Base-by-base conservation (phyloP, 805 yeast species). In the Ogataea angusta region DNA sequence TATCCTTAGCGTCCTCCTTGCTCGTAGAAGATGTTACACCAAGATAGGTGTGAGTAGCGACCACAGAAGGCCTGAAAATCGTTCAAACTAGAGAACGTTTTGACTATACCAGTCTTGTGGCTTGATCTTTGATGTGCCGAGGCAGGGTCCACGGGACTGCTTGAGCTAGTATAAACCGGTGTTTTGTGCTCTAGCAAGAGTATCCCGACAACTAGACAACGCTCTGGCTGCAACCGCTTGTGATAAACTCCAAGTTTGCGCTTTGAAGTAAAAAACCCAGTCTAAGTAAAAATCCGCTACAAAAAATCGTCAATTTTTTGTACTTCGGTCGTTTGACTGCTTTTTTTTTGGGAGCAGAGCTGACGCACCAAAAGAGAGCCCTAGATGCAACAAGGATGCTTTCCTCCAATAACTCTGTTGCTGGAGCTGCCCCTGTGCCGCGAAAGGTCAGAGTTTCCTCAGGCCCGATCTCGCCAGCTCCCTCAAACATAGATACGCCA, bases 311-410 rank as follows among this genome's bases (percentile, higher is more conserved):
- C 29, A 14, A 22, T 22, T 36, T 24, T 36, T 30, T 15, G 39
- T 36, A 19, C 12, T 29, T 30, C 17, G 39, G 39, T 36, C 39
- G 39, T 36, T 29, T 36, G 39, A 36, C 34, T 29, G 28, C 13
- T 16, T 36, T 22, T 25, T 29, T 36, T 29, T 36, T 15, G 34
- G 25, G 16, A 14, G 16, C n/a, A 15, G 15, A 33, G 15, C n/a
- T 8, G 10, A 25, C 13, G 23, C 15, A 23, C 14, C 14, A 10
- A 18, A 19, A 18, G 17, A 15, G 17, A 13, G 22, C 9, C 21
- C 6, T 13, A 16, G 10, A 6, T n/a, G 34, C 12, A 6, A 14
- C 3, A 27, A 14, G 29, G 12, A 7, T 19, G 10, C 21, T 6
- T 19, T 1, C 21, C 7, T 2, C 8, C 21, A 19, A 7, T 19